Conservation (phyloP, 495 filamentous ascomycete genomes). For the Entonaema liquescens region DNA sequence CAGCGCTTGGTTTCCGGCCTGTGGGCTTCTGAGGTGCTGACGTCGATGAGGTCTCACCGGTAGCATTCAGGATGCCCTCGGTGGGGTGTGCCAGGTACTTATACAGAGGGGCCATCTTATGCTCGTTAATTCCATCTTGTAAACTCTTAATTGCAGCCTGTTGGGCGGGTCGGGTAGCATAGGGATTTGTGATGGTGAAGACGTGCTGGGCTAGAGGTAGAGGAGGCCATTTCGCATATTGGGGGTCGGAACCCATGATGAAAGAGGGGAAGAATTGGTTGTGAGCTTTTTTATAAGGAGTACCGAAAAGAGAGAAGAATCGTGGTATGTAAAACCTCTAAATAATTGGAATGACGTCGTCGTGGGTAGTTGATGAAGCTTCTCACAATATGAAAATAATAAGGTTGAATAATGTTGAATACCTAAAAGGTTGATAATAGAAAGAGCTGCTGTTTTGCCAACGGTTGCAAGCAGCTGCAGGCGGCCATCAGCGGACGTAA, state of each 20-base stretch:
- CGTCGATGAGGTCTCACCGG: conserved; percentile 73
- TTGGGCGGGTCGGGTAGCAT: conserved; percentile 70
- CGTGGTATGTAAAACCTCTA: neutral
- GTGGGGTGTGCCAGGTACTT: conserved; percentile 91
- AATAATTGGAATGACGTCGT: conserved; percentile 8
- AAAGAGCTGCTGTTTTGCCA: conserved; percentile 21
- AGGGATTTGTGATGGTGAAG: conserved; percentile 93
- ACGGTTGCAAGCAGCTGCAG: conserved; percentile 37
- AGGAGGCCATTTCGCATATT: conserved; percentile 93
- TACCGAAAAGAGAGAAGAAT: neutral
- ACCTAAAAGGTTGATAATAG: neutral
- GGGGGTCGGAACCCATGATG: conserved; percentile 95
- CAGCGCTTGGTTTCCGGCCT: conserved; percentile 66
- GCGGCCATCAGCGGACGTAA: conserved; percentile 45
- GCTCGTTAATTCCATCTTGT: conserved; percentile 89
- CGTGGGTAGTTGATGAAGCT: conserved; percentile 25
- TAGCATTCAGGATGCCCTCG: conserved; percentile 86
- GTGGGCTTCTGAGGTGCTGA: conserved; percentile 57
- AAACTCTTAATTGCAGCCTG: conserved; percentile 81
- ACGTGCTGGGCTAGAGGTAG: conserved; percentile 94
- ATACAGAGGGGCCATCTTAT: conserved; percentile 98
- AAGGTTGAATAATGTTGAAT: neutral
- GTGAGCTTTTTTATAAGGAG: conserved; percentile 4
- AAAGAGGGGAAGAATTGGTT: conserved; percentile 11
- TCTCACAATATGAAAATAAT: neutral